Conservation (phyloP, 148 eudicot genomes). For the Rhododendron kiyosumense region DNA sequence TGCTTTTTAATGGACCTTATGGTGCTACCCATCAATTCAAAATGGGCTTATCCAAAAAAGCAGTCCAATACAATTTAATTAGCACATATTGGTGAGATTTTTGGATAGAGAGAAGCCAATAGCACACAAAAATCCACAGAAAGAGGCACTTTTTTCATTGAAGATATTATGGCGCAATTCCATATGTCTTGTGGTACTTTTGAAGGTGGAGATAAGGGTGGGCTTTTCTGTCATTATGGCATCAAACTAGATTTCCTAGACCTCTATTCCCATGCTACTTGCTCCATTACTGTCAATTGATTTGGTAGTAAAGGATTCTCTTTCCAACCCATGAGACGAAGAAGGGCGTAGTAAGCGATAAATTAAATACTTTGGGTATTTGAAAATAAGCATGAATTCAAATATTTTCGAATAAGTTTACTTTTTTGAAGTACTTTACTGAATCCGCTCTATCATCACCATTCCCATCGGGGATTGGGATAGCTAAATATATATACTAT, state of each 20-base stretch:
- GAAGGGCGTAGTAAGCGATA: neutral
- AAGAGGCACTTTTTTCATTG: neutral
- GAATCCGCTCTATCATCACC: too few relatives aligned
- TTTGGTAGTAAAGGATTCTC: neutral
- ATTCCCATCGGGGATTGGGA: neutral
- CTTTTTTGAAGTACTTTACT: too few relatives aligned
- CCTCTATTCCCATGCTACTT: neutral
- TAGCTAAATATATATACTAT: neutral
- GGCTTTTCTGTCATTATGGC: neutral
- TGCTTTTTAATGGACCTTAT: neutral
- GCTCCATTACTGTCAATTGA: neutral
- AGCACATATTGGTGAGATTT: neutral
- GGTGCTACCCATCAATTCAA: neutral
- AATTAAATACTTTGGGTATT: neutral
- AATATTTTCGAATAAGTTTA: too few relatives aligned
- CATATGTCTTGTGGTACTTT: neutral
- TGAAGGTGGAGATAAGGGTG: neutral
- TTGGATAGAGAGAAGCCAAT: neutral
- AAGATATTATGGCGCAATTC: neutral
- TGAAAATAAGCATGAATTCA: neutral
- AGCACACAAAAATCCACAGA: neutral
- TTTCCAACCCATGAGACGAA: neutral
- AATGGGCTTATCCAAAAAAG: neutral
- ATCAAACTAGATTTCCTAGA: neutral
- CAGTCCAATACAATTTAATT: neutral